phyloP scores from a whole-genome alignment of 1,284 basidiomycete species.

The Trichosporon faecale region DNA sequence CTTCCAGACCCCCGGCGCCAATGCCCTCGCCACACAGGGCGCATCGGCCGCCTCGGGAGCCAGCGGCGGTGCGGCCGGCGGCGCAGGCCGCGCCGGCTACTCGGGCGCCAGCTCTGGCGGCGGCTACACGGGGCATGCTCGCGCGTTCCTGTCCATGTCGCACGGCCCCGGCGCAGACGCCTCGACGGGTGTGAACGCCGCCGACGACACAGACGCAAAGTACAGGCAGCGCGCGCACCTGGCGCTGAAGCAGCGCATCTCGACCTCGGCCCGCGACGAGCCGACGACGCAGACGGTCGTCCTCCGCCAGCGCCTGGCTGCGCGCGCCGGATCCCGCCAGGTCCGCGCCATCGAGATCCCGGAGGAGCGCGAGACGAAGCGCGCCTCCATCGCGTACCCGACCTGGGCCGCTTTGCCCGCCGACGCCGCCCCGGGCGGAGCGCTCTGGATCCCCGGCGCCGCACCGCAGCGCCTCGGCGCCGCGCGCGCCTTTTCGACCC shows the following conservation, averaged over 20 bases:
- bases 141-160: constrained; percentile 44
- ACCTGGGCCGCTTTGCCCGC: constrained; percentile 21
- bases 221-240: constrained; percentile 21
- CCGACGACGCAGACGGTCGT: constrained; percentile 18
- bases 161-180: constrained; percentile 36
- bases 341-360: constrained; percentile 30
- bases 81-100: constrained; percentile 42
- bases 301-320: constrained; percentile 20
- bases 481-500: constrained; percentile 34
- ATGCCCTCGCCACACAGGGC: constrained; percentile 31
- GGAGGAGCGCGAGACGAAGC: background rate
- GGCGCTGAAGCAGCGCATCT: constrained; percentile 23
- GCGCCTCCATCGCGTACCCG: constrained; percentile 23
- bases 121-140: constrained; percentile 49
- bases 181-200: constrained; percentile 24
- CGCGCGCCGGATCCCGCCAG: constrained; percentile 29
- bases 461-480: constrained; percentile 21
- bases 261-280: constrained; percentile 15
- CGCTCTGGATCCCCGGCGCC: constrained; percentile 22
- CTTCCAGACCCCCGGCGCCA: constrained; percentile 35
- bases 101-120: constrained; percentile 32
- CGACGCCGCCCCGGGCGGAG: constrained; percentile 20
- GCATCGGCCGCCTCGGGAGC: constrained; percentile 27
- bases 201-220: constrained; percentile 24
- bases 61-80: constrained; percentile 27